Evolutionary conservation across 805 yeast genomes (phyloP), one percentile per base, ranked within the genome.

Genomic region (Clavispora santaluciae): DNA sequence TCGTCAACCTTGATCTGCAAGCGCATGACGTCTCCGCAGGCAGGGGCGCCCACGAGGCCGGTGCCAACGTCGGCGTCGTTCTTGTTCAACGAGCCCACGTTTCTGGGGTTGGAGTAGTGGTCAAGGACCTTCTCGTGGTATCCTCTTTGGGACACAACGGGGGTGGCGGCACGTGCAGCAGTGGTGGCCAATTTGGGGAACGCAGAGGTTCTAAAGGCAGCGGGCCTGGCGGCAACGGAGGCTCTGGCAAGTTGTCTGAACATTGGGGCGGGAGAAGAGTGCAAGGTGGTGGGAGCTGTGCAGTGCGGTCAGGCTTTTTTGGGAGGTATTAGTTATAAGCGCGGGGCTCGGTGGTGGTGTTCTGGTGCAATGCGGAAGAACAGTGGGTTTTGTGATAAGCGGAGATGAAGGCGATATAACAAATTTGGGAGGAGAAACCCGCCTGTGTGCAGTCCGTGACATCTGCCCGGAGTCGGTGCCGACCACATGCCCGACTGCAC

Each of bases 11-110:
- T 80, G 57, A 93, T 93, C 64, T 93, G 98, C 50, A 93, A 75
- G 68, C 95, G 84, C 96, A 93, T 93, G 34, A 93, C 99, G 70
- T 93, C 99, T 41, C 99, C 99, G 70, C 99, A 93, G 0, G 99
- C 99, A 41, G 99, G 98, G 0, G 99, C 98, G 42, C 99, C 99
- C 12, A 93, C 99, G 34, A 93, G 75, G 1, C 99, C 99, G 1
- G 98, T 93, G 33, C 99, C 99, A 10, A 93, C 97, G 51, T 81
- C 78, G 13, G 67, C 57, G 44, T 78, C 76, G 40, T 72, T 74
- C 66, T 90, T 89, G 66, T 90, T 88, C 64, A 93, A 68, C 5
- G 96, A 78, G 13, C 99, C 99, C 21, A 93, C 98, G 60, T 93
- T 93, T 65, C 99, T 79, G 46, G 99, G 99, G 69, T 91, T 90